These are phyloP conservation scores for Dactylonectria estremocensis DNA, from an alignment of 2,329 filamentous ascomycete genomes.

Conservation along the genomic window DNA sequence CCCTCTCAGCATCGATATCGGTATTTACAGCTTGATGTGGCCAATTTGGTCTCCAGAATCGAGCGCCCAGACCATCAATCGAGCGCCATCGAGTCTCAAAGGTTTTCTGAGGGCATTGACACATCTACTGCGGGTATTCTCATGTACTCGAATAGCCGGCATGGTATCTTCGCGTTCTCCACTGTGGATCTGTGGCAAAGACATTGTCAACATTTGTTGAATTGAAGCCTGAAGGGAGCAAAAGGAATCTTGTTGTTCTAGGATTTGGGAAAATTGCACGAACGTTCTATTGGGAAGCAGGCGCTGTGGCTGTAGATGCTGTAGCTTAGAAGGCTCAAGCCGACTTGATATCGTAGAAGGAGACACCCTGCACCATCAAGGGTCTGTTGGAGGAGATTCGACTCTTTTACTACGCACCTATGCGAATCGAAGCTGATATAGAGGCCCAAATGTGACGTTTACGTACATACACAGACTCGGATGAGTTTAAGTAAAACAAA, in stretches of 20 bases:
- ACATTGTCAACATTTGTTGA: constrained; percentile 49
- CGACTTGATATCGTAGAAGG: constrained; percentile 60
- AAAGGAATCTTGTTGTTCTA: constrained; percentile 55
- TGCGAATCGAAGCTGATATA: too few species aligned
- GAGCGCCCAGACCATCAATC: constrained; percentile 45
- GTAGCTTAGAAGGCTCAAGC: constrained; percentile 56
- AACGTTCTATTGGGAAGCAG: constrained; percentile 63
- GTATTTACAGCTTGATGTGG: constrained; percentile 60
- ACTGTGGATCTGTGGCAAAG: constrained; percentile 46
- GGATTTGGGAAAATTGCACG: constrained; percentile 55
- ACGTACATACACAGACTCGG: too few species aligned
- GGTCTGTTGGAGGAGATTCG: constrained; percentile 61
- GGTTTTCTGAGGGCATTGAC: constrained; percentile 52
- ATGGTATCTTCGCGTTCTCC: constrained; percentile 59
- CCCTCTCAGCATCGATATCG: constrained; percentile 60
- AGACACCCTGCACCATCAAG: constrained; percentile 63
- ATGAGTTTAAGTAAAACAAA: too few species aligned
- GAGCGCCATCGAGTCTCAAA: constrained; percentile 56
- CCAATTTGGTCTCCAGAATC: constrained; percentile 52
- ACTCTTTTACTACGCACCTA: too few species aligned
- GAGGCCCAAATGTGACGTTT: too few species aligned
- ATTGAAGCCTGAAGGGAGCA: constrained; percentile 59
- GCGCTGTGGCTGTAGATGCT: constrained; percentile 59
- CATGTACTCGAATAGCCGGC: constrained; percentile 54
- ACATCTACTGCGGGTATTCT: constrained; percentile 55